A percentile compares a stretch with the other conserved stretches of the same genome.
phyloP scores from a whole-genome alignment of 2,329 filamentous ascomycete species.

The Endothia cerciana region DNA sequence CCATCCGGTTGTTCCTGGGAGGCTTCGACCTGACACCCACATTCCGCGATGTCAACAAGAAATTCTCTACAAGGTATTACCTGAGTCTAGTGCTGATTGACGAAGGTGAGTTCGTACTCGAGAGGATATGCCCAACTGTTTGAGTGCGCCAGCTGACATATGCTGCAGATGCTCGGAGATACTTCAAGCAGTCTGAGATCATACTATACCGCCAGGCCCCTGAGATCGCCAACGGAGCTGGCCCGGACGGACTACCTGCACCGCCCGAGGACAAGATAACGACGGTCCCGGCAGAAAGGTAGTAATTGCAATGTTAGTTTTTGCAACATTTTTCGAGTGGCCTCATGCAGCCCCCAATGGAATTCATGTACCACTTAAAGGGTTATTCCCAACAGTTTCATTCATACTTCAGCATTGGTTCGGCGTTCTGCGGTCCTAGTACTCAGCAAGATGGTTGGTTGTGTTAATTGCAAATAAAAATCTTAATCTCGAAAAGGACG shows the following conservation, averaged over 20 bases:
- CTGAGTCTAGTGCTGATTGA: slow-evolving; percentile 94
- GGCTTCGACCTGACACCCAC: slow-evolving; percentile 97
- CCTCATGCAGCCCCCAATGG: neutral
- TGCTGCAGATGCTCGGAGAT: slow-evolving; percentile 84
- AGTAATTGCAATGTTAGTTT: neutral
- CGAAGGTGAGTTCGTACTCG: slow-evolving; percentile 65
- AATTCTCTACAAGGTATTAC: slow-evolving; percentile 98
- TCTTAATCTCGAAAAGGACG: slow-evolving; percentile 9
- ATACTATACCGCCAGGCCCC: slow-evolving; percentile 87
- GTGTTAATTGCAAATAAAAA: slow-evolving; percentile 21
- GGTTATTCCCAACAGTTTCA: neutral
- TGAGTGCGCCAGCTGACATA: slow-evolving; percentile 30
- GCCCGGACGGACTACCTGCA: slow-evolving; percentile 45
- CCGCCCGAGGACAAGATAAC: slow-evolving; percentile 52
- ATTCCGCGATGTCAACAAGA: slow-evolving; percentile 99
- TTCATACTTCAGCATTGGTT: slow-evolving; percentile 25
- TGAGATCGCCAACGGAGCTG: slow-evolving; percentile 52
- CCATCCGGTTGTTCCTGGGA: slow-evolving; percentile 93
- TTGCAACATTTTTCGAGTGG: neutral
- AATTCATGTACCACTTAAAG: slow-evolving; percentile 4
- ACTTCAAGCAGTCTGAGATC: slow-evolving; percentile 99
- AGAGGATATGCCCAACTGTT: neutral
- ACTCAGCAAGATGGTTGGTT: slow-evolving; percentile 14
- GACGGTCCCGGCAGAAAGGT: slow-evolving; percentile 40
- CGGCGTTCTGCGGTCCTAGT: slow-evolving; percentile 24